These are phyloP conservation scores for Persicaria tinctoria DNA, from an alignment of 148 eudicot genomes.

Conservation along the genomic window DNA sequence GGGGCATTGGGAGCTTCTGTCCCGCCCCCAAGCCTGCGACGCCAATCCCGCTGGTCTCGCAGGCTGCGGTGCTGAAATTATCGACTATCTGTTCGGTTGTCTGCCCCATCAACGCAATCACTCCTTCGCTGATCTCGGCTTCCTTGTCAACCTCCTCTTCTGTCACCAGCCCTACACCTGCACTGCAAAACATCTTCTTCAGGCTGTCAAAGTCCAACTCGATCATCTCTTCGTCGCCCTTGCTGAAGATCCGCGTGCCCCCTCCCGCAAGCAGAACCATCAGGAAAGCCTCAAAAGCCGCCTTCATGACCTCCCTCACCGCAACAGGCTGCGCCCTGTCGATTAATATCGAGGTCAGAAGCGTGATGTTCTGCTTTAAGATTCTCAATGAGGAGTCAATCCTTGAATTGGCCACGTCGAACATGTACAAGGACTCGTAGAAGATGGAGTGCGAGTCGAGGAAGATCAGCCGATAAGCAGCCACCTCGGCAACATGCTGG, in stretches of 20 bases:
- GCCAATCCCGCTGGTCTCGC: constrained; percentile 70
- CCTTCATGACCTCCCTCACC: constrained; percentile 77
- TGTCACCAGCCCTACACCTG: constrained; percentile 48
- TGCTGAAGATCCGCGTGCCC: constrained; percentile 38
- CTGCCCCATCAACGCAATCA: constrained; percentile 68
- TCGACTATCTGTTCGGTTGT: constrained; percentile 71
- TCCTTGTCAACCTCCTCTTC: constrained; percentile 75
- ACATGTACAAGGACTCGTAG: constrained; percentile 55
- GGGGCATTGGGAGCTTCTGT: constrained; percentile 70
- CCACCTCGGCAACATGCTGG: constrained; percentile 69
- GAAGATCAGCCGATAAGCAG: constrained; percentile 75
- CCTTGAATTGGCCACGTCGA: constrained; percentile 46
- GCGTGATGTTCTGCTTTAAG: constrained; percentile 71
- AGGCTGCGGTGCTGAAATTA: constrained; percentile 56
- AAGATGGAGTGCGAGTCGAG: constrained; percentile 63
- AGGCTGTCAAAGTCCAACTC: constrained; percentile 63
- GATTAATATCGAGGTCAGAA: constrained; percentile 56
- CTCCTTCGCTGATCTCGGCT: constrained; percentile 74
- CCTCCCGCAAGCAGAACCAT: constrained; percentile 91
- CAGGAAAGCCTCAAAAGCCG: constrained; percentile 73
- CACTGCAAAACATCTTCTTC: constrained; percentile 53
- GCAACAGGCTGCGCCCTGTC: constrained; percentile 70
- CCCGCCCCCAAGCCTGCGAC: constrained; percentile 39
- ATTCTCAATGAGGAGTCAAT: constrained; percentile 49
- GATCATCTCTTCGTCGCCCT: constrained; percentile 52